Evolutionary conservation across 345 rosid genomes (phyloP).

Genomic region (Citrus cavaleriei): DNA sequence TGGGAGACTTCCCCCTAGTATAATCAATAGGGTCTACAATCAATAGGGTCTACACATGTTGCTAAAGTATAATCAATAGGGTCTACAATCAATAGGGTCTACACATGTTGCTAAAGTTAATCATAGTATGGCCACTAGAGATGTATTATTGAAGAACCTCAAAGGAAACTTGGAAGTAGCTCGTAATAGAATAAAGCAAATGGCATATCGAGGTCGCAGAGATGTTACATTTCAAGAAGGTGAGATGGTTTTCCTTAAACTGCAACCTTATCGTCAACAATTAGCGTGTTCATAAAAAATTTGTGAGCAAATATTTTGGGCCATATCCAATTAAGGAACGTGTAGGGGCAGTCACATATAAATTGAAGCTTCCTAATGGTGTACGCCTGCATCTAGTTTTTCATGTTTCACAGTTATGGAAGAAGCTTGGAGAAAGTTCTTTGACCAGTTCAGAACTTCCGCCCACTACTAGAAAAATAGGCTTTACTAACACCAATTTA

Average conservation of each 20-base stretch:
- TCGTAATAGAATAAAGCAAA: neutral
- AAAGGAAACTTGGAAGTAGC: neutral
- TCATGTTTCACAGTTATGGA: neutral
- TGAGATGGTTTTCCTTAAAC: neutral
- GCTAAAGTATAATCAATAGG: no score
- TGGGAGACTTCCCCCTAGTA: neutral
- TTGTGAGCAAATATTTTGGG: neutral
- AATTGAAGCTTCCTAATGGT: neutral
- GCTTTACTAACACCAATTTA: no score
- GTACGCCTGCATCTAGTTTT: neutral
- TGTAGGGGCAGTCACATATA: neutral
- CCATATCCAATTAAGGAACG: neutral
- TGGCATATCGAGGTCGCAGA: neutral
- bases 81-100: neutral
- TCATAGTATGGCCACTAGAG: neutral
- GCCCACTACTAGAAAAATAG: neutral
- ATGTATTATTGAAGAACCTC: neutral
- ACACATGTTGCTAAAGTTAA: neutral
- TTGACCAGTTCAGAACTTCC: neutral
- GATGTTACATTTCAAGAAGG: neutral
- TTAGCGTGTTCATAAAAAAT: neutral
- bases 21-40: no score
- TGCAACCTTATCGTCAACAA: neutral
- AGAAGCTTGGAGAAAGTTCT: neutral
- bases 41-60: no score